Conservation (phyloP, 768 basidiomycete species). For the Auriscalpium orientale region DNA sequence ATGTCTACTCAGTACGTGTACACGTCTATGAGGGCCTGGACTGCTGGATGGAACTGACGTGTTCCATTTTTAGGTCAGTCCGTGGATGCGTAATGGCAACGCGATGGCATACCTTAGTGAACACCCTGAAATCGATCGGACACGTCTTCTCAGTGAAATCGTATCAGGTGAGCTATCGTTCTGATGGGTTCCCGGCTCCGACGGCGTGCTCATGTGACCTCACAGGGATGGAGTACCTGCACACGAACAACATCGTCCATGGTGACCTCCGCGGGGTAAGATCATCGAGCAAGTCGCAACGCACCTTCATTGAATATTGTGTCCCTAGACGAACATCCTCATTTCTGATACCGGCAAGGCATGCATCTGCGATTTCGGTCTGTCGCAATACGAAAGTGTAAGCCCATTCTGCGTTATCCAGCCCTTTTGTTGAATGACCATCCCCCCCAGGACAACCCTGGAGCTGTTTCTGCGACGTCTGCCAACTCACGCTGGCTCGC, state of each 20-base stretch:
- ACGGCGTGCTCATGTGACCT: not conserved
- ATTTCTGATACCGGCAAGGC: conserved; percentile 33
- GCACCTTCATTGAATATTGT: not conserved
- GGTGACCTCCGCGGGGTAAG: conserved; percentile 19
- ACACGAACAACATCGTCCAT: conserved; percentile 13
- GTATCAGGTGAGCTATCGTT: conserved; percentile 25
- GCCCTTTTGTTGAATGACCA: not conserved
- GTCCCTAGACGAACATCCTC: conserved; percentile 34
- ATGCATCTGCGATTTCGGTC: conserved; percentile 38
- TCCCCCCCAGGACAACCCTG: not conserved
- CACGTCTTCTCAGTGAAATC: conserved; percentile 31
- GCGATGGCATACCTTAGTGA: conserved; percentile 28
- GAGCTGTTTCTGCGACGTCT: not conserved
- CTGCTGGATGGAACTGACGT: not conserved
- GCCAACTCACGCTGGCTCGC: conserved; percentile 7
- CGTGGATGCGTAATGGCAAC: conserved; percentile 39
- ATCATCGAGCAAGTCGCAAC: not conserved
- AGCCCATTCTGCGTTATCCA: not conserved
- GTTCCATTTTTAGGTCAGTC: conserved; percentile 29
- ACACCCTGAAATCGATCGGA: conserved; percentile 26
- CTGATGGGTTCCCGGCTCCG: conserved; percentile 3
- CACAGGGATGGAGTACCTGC: conserved; percentile 6
- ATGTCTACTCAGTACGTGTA: conserved; percentile 6
- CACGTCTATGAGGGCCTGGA: not conserved
- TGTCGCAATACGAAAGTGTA: conserved; percentile 23